Conservation (phyloP, 129 eudicot species). For the Helianthus annuus region DNA sequence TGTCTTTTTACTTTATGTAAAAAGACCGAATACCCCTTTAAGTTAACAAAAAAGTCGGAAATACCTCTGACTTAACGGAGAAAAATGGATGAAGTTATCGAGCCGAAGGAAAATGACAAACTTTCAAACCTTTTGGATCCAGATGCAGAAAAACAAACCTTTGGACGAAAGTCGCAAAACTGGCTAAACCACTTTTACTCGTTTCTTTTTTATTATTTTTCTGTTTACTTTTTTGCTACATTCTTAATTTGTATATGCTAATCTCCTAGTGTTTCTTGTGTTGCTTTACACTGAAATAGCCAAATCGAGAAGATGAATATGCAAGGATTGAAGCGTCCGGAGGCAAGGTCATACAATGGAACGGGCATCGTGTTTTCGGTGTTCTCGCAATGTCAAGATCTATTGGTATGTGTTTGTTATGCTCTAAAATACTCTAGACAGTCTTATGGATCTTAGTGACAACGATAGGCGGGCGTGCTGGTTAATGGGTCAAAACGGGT, state of each 20-base stretch:
- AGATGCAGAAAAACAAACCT: no score
- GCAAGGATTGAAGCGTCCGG: slow-evolving; percentile 86
- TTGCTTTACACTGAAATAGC: slow-evolving; percentile 41
- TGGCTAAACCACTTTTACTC: no score
- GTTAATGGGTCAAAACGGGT: slow-evolving; percentile 13
- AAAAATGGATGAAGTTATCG: no score
- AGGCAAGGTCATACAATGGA: slow-evolving; percentile 92
- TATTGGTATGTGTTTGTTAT: slow-evolving; percentile 52
- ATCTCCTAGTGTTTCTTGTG: not conserved
- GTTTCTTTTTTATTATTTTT: no score
- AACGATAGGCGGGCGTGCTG: not conserved
- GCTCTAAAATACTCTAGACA: not conserved
- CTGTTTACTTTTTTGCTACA: not conserved
- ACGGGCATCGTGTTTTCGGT: slow-evolving; percentile 93
- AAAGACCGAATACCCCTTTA: no score
- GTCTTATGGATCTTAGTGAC: slow-evolving; percentile 1
- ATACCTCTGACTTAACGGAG: no score
- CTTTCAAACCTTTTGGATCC: no score
- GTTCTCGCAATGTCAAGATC: slow-evolving; percentile 93
- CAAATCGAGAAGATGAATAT: slow-evolving; percentile 79
- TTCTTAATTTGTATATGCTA: slow-evolving; percentile 9
- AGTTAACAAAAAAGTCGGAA: no score
- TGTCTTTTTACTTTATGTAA: no score
- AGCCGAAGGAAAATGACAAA: no score
- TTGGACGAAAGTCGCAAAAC: no score